These are phyloP conservation scores for Heliamphora exappendiculata DNA, from an alignment of 148 eudicot genomes.

Conservation along the genomic window DNA sequence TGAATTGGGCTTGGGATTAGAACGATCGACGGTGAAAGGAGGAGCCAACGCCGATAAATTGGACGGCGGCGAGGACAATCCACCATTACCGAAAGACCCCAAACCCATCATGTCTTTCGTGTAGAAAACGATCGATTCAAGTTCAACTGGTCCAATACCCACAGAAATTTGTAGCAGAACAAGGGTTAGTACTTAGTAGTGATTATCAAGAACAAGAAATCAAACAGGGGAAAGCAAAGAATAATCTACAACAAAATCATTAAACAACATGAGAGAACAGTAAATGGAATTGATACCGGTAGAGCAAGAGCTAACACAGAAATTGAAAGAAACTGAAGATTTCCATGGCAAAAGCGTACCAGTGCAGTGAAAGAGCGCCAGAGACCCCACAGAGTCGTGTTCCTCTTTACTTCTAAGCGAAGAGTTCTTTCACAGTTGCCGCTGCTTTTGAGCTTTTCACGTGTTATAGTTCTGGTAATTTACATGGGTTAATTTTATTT, in stretches of 20 bases:
- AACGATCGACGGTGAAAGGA: constrained; percentile 69
- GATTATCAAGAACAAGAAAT: neutral
- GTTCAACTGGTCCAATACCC: constrained; percentile 20
- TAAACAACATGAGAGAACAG: neutral
- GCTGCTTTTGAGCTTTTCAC: no score
- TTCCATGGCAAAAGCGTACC: neutral
- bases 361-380: neutral
- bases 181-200: neutral
- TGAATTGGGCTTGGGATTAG: constrained; percentile 39
- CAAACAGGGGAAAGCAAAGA: neutral
- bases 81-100: constrained; percentile 47
- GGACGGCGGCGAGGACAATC: constrained; percentile 46
- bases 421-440: no score
- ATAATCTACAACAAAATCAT: neutral
- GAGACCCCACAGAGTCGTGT: constrained; percentile 9
- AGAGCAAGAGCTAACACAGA: neutral
- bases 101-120: constrained; percentile 43
- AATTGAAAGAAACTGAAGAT: neutral
- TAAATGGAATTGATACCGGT: neutral
- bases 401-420: no score
- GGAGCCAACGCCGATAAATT: constrained; percentile 85
- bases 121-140: neutral
- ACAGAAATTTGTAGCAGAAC: neutral
- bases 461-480: no score
- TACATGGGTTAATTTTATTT: no score